Conservation (phyloP, 768 basidiomycete species). For the Mycena latifolia region DNA sequence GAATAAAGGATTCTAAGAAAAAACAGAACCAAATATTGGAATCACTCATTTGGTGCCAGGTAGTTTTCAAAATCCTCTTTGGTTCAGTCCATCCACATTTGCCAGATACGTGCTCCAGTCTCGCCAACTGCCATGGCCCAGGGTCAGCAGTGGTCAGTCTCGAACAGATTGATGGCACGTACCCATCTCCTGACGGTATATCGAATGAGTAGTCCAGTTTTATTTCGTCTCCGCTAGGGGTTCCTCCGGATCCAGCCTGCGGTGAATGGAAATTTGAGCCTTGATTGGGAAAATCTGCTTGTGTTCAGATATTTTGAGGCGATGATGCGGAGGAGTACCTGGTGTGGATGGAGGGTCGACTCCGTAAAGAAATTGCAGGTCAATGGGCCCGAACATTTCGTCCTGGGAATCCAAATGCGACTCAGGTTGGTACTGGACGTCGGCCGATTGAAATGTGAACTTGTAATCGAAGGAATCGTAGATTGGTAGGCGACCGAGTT, state of each 20-base stretch:
- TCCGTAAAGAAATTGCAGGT: not conserved
- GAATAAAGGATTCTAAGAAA: too few relatives aligned
- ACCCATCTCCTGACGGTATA: not conserved
- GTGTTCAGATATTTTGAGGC: not conserved
- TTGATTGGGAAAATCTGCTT: not conserved
- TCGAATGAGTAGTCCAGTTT: not conserved
- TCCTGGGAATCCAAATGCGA: not conserved
- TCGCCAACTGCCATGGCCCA: not conserved
- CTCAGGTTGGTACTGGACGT: too few relatives aligned
- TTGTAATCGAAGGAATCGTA: conserved; percentile 7
- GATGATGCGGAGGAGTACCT: too few relatives aligned
- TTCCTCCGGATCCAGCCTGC: not conserved
- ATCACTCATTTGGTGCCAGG: too few relatives aligned
- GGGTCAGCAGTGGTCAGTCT: not conserved
- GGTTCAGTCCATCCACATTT: not conserved
- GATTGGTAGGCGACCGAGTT: conserved; percentile 19
- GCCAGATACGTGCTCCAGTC: conserved; percentile 2
- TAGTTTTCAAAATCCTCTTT: too few relatives aligned
- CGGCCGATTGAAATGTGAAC: not conserved
- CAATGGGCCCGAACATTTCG: not conserved
- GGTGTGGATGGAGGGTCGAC: not conserved
- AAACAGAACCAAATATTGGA: too few relatives aligned
- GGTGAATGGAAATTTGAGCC: not conserved
- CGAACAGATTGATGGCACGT: not conserved
- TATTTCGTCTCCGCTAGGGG: not conserved